Conservation (phyloP, 495 filamentous ascomycete species). For the Pseudoneurospora amorphoporcata region DNA sequence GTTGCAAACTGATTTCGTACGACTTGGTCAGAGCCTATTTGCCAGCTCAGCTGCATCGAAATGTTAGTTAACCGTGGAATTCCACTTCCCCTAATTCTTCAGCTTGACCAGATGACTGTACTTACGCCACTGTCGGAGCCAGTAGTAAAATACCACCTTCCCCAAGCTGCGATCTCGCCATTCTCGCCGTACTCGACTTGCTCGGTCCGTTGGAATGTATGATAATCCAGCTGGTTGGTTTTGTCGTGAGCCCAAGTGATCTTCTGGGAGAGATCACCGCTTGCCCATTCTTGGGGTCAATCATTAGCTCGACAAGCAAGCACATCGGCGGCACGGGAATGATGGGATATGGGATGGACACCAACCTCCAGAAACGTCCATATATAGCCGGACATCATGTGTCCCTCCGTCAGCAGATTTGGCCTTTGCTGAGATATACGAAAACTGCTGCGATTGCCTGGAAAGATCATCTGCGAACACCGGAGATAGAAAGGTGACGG, state of each 20-base stretch:
- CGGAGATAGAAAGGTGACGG: conserved; percentile 76
- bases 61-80: conserved; percentile 4
- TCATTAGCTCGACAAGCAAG: conserved; percentile 13
- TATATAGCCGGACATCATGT: conserved; percentile 67
- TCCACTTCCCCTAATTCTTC: neutral
- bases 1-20: conserved; percentile 58
- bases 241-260: conserved; percentile 30
- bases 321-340: conserved; percentile 32
- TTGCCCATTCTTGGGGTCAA: conserved; percentile 30
- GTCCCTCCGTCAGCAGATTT: conserved; percentile 39
- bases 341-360: conserved; percentile 37
- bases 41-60: conserved; percentile 36
- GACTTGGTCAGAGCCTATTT: conserved; percentile 55
- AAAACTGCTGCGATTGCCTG: conserved; percentile 77
- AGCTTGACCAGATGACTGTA: neutral
- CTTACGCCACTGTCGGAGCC: conserved; percentile 24
- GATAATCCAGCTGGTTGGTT: conserved; percentile 31
- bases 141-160: conserved; percentile 64
- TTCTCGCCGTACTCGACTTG: conserved; percentile 62
- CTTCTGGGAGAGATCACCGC: conserved; percentile 26
- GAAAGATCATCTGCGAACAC: conserved; percentile 78
- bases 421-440: conserved; percentile 70
- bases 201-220: conserved; percentile 47
- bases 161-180: conserved; percentile 75
- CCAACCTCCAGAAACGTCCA: conserved; percentile 79